phyloP scores from a whole-genome alignment of 2,329 filamentous ascomycete species.

The Calycina marina region DNA sequence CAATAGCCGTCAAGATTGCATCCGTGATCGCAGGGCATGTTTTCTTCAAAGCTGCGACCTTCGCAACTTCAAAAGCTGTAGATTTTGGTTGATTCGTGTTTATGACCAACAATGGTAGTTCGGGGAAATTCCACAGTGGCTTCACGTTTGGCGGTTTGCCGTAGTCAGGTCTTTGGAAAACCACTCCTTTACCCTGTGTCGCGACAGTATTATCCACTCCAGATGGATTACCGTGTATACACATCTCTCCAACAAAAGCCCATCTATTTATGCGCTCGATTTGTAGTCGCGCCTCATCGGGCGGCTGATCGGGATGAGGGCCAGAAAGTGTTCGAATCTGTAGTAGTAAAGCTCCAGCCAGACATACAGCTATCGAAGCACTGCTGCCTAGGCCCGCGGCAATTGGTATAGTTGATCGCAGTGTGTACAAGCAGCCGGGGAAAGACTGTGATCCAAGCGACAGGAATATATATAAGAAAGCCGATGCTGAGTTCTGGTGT shows the following conservation, averaged over 20 bases:
- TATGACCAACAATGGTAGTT: conserved; percentile 77
- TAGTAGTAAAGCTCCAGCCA: conserved; percentile 69
- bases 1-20: conserved; percentile 73
- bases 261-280: conserved; percentile 93
- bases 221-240: conserved; percentile 92
- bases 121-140: conserved; percentile 75
- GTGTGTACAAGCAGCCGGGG: conserved; percentile 71
- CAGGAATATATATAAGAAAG: conserved; percentile 87
- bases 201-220: conserved; percentile 96
- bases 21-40: conserved; percentile 65
- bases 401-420: conserved; percentile 88
- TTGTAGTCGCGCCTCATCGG: conserved; percentile 75
- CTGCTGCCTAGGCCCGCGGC: conserved; percentile 84
- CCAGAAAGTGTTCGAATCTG: conserved; percentile 81
- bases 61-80: conserved; percentile 71
- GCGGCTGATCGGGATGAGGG: conserved; percentile 81
- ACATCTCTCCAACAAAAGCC: conserved; percentile 95
- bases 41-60: conserved; percentile 60
- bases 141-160: conserved; percentile 61
- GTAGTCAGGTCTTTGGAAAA: conserved; percentile 75
- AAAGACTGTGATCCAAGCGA: conserved; percentile 70
- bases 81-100: conserved; percentile 82
- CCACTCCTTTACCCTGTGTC: conserved; percentile 82
- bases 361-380: conserved; percentile 83
- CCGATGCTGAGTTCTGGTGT: conserved; percentile 64